Conservation (phyloP, 257 asterid species). For the Ajuga chamaepitys region DNA sequence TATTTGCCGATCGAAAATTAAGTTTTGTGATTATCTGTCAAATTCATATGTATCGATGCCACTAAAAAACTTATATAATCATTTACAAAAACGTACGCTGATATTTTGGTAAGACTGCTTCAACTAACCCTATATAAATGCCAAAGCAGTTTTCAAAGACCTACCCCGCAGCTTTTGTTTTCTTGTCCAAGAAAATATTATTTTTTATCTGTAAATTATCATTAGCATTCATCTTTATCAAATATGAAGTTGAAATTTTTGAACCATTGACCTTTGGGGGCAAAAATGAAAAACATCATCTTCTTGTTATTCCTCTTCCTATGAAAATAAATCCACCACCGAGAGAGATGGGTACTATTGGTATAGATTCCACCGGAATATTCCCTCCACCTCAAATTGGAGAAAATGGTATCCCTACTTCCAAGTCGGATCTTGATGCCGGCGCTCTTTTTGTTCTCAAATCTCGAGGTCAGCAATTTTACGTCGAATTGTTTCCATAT, state of each 20-base stretch:
- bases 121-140: too few species aligned
- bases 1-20: too few species aligned
- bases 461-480: slow-evolving; percentile 37
- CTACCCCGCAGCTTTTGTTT: neutral
- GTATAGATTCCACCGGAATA: slow-evolving; percentile 17
- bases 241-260: neutral
- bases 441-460: slow-evolving; percentile 58
- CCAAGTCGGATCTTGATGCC: slow-evolving; percentile 34
- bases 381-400: slow-evolving; percentile 2
- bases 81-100: too few species aligned
- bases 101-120: too few species aligned
- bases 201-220: too few species aligned
- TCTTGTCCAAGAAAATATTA: neutral
- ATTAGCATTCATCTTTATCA: too few species aligned
- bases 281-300: too few species aligned
- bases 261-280: neutral
- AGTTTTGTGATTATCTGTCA: too few species aligned
- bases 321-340: neutral
- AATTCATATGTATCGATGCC: too few species aligned
- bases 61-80: too few species aligned
- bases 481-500: too few species aligned
- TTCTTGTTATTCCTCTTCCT: too few species aligned
- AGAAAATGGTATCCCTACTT: neutral
- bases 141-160: neutral
- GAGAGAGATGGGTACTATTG: slow-evolving; percentile 24